These are phyloP conservation scores for Pyrenophora graminea DNA, from an alignment of 2,329 filamentous ascomycete genomes.

Conservation along the genomic window DNA sequence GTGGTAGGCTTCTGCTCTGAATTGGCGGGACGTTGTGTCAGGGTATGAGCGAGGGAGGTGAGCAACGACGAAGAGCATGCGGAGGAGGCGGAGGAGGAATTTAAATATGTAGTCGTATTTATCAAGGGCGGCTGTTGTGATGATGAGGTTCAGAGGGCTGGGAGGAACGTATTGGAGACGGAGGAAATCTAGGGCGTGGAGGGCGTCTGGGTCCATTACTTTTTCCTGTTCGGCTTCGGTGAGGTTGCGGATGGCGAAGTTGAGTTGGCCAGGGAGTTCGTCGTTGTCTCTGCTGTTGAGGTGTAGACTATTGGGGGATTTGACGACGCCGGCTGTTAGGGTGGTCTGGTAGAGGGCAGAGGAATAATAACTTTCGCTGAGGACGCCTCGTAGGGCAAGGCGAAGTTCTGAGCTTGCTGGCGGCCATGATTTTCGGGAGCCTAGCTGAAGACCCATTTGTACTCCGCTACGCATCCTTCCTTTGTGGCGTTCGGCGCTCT, in stretches of 20 bases:
- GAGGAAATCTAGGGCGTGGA: conserved; percentile 92
- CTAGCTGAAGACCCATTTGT: conserved; percentile 80
- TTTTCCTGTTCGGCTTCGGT: conserved; percentile 76
- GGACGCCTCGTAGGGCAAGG: conserved; percentile 81
- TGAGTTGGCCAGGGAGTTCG: conserved; percentile 51
- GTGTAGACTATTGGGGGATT: conserved; percentile 6
- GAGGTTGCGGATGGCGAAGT: conserved; percentile 77
- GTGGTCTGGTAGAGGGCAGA: conserved; percentile 39
- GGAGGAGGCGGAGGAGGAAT: conserved; percentile 73
- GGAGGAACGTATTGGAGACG: conserved; percentile 83
- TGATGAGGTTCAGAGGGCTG: conserved; percentile 69
- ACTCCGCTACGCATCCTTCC: conserved; percentile 68
- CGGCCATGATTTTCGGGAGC: conserved; percentile 84
- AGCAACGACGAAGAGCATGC: conserved; percentile 74
- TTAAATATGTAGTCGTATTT: conserved; percentile 89
- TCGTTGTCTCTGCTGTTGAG: conserved; percentile 30
- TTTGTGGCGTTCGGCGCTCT: conserved; percentile 73
- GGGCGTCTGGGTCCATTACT: conserved; percentile 79
- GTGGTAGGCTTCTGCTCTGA: conserved; percentile 77
- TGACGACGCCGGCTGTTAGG: conserved; percentile 2
- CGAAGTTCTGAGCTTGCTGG: conserved; percentile 93
- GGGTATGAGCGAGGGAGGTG: conserved; percentile 42
- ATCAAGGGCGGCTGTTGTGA: conserved; percentile 70
- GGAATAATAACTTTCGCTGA: conserved; percentile 71
- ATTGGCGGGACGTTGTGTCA: conserved; percentile 44